These are phyloP conservation scores for Parathielavia hyrcaniae DNA, from an alignment of 495 filamentous ascomycete genomes.

Conservation along the genomic window DNA sequence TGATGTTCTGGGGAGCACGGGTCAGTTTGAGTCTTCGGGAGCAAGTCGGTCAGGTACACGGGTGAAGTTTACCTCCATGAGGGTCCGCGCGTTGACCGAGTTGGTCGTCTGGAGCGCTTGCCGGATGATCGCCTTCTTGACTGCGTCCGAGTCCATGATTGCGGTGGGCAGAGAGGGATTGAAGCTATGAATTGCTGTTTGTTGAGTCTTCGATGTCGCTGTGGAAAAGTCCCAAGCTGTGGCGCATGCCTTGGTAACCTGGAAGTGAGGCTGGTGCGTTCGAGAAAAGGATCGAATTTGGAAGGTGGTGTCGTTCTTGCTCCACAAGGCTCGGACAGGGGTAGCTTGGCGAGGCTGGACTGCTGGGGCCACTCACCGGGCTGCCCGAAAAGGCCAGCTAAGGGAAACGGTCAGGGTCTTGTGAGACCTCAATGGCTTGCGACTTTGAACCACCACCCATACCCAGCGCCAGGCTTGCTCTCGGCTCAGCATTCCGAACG, in stretches of 20 bases:
- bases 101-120: conserved; percentile 70
- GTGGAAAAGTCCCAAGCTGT: conserved; percentile 18
- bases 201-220: background rate
- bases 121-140: conserved; percentile 64
- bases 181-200: background rate
- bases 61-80: conserved; percentile 59
- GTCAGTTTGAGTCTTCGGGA: conserved; percentile 4
- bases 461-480: conserved; percentile 5
- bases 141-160: conserved; percentile 41
- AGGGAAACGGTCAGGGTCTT: conserved; percentile 17
- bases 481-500: conserved; percentile 17
- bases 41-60: conserved; percentile 1
- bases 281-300: background rate
- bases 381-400: conserved; percentile 33
- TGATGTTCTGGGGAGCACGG: conserved; percentile 68
- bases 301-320: background rate
- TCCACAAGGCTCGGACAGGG: conserved; percentile 15
- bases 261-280: conserved; percentile 19
- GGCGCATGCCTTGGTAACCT: conserved; percentile 13
- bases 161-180: background rate
- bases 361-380: conserved; percentile 15
- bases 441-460: background rate
- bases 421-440: background rate
- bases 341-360: conserved; percentile 18
- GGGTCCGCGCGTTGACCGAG: conserved; percentile 62